These are phyloP conservation scores for Mortierella sp. DNA, from an alignment of 371 early-diverging fungal species.

Conservation along the genomic window DNA sequence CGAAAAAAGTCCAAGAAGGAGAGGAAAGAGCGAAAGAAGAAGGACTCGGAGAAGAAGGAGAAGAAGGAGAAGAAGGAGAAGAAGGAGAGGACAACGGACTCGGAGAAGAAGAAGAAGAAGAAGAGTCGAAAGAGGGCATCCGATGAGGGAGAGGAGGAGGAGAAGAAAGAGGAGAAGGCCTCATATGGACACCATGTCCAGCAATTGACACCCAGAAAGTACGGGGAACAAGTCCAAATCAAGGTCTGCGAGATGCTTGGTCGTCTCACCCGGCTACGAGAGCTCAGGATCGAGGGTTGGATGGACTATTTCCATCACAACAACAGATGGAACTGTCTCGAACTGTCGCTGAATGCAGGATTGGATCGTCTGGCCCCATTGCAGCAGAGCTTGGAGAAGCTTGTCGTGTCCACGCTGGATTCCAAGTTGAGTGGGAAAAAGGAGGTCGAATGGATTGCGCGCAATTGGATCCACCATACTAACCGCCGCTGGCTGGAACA, in stretches of 20 bases:
- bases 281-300: conserved; percentile 25
- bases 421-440: conserved; percentile 11
- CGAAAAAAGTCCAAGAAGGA: too few relatives aligned
- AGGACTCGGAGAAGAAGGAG: too few relatives aligned
- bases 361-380: conserved; percentile 17
- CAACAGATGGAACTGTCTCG: conserved; percentile 15
- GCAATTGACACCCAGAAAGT: too few relatives aligned
- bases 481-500: conserved; percentile 15
- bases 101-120: too few relatives aligned
- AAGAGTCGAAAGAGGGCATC: too few relatives aligned
- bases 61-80: too few relatives aligned
- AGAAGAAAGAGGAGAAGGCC: too few relatives aligned
- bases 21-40: too few relatives aligned
- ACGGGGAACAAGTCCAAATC: background rate
- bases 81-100: too few relatives aligned
- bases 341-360: conserved; percentile 21
- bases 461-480: conserved; percentile 19
- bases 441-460: conserved; percentile 35
- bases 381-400: conserved; percentile 13
- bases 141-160: background rate
- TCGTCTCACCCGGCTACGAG: conserved; percentile 16
- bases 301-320: background rate
- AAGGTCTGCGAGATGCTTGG: conserved; percentile 32
- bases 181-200: too few relatives aligned
- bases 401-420: conserved; percentile 16